Base-by-base conservation (phyloP, 106 monocot species). In the Acorus calamus region DNA sequence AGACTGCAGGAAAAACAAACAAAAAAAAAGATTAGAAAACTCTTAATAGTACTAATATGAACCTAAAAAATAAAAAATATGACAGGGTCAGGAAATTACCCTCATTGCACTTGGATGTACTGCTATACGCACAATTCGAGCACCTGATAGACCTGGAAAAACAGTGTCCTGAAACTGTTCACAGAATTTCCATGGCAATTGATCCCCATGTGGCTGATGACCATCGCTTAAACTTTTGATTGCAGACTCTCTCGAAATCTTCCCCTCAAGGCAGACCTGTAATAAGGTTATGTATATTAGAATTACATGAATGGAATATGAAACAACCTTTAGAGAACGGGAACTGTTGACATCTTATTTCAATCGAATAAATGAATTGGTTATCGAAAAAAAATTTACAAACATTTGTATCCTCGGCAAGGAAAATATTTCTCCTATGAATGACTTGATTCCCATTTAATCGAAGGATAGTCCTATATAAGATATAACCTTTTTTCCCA, bases 201-300 rank as follows among this genome's bases (percentile, higher is more conserved):
- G 92, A 77, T 98, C 98, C 45, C 98, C 98, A 68, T 41, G 81
- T 60, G 98, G 92, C 59, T 77, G 78, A 59, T 76, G 73, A 11
- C 88, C 92, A 70, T 81, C 77, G 14, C 73, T 86, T 77, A 88
- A 77, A 77, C 88, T 92, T 81, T 76, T 85, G 14, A 92, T 61
- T 44, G 87, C 83, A 62, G 98, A 91, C 53, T 88, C 78, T 49
- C 50, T 66, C 56, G 98, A 98, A 69, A 98, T 88, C 79, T 92
- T 73, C 45, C 98, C 98, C 83, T 98, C 98, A 48, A 98, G 85
- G 66, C 92, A 98, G 57, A 98, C 88, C 96, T 98, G 54, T 55
- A 73, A 59, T 14, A 1, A 28, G 28, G 28, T 28, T 28, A 28
- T 28, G 28, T 28, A 28, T 28, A 28, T 28, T 28, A 28, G 28